Evolutionary conservation across 2,329 filamentous ascomycete species (phyloP), one percentile per base, ranked within the genome.

Genomic region (Phialemonium atrogriseum): DNA sequence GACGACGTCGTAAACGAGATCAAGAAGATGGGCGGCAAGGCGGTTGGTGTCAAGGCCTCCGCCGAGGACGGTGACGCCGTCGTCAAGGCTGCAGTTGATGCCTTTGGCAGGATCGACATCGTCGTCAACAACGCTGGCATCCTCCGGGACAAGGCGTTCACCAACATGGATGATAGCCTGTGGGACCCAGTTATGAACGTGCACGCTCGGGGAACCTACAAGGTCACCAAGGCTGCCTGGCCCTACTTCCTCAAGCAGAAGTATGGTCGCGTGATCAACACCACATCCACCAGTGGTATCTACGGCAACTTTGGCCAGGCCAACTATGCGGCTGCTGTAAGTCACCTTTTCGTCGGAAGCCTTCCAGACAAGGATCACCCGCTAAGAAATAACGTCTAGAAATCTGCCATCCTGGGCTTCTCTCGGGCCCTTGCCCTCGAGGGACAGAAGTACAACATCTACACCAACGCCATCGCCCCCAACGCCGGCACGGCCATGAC

Each of bases 251-350:
- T 96, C 32, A 94, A 95, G 73, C 91, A 98, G 62, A 96, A 95
- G 71, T 98, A 95, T 52, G 91, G 91, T 45, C 86, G 91, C 50
- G 78, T 98, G 39, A 71, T 98, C 52, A 98, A 98, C 72, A 98
- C 91, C 28, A 91, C 91, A 24, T 94, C 86, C 21, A 96, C 91
- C 29, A 93, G 84, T 48, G 91, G 91, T 61, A 94, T 98, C 59
- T 98, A 98, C 57, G 91, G 91, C 48, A 98, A 95, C 73, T 98
- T 98, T 56, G 91, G 91, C 41, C 91, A 98, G 64, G 85, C 89
- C 51, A 98, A 98, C 72, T 98, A 98, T 60, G 75, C 91, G 40
- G 85, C 89, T 37, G 84, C 84, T 36, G 79, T 84, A 72, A 66
- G 78, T 70, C 23, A 28, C 38, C 23, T 33, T 13, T 4, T 38